A percentile compares a stretch with the other conserved stretches of the same genome.
phyloP scores from a whole-genome alignment of 805 yeast genomes.

The Scheffersomyces lignosus region DNA sequence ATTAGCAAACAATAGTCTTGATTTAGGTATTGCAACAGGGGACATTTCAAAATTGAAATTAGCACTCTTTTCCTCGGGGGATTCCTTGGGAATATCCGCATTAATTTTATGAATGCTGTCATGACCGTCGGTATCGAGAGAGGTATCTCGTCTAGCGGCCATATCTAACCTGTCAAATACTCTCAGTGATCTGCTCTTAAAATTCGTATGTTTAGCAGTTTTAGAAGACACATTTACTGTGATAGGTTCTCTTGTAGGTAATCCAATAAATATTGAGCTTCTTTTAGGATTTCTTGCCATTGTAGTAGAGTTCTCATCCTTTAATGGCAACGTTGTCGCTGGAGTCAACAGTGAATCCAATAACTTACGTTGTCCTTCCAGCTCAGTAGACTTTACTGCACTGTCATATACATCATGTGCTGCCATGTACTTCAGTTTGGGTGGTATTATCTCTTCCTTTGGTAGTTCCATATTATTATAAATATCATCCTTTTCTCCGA shows the following conservation, averaged over 20 bases:
- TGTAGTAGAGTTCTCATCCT: too few species aligned
- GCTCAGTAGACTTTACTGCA: neutral
- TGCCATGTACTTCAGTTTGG: too few species aligned
- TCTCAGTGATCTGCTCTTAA: conserved; percentile 16
- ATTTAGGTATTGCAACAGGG: conserved; percentile 10
- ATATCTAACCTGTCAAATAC: conserved; percentile 14
- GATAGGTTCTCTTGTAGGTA: conserved; percentile 42
- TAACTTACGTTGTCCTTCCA: neutral
- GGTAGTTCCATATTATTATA: too few species aligned
- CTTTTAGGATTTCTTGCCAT: conserved; percentile 30
- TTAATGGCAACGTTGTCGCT: too few species aligned
- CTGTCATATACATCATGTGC: neutral
- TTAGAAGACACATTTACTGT: conserved; percentile 11
- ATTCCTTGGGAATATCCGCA: conserved; percentile 10
- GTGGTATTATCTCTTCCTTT: too few species aligned
- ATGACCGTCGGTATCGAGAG: conserved; percentile 2
- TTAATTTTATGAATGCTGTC: too few species aligned
- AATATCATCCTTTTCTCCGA: too few species aligned
- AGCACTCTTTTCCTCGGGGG: conserved; percentile 6
- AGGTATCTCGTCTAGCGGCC: conserved; percentile 9
- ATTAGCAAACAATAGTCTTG: too few species aligned
- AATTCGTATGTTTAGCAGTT: conserved; percentile 3
- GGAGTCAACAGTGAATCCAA: too few species aligned
- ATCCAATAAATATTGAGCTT: conserved; percentile 33
- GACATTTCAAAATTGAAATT: conserved; percentile 6